Conservation (phyloP, 768 basidiomycete species). For the Lactifluus volemus region DNA sequence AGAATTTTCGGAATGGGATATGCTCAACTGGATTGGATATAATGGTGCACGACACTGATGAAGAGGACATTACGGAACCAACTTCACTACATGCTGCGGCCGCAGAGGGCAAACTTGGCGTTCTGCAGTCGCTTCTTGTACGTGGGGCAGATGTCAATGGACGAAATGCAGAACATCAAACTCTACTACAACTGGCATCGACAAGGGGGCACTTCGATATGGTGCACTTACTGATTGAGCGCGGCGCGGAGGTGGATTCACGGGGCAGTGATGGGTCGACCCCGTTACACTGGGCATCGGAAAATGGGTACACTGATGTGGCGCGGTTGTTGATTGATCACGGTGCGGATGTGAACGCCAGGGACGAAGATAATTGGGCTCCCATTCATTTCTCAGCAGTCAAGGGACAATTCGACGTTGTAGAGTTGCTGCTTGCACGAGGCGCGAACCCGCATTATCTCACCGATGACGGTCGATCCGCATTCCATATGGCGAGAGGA, state of each 20-base stretch:
- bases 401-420: neutral
- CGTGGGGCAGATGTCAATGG: no score
- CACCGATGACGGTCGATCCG: no score
- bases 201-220: neutral
- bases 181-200: no score
- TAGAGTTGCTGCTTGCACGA: neutral
- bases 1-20: neutral
- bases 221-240: neutral
- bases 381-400: constrained; percentile 1
- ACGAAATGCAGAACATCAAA: no score
- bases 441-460: no score
- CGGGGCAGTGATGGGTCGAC: neutral
- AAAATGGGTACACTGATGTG: neutral
- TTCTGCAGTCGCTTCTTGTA: no score
- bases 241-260: neutral
- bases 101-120: no score
- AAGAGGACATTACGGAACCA: neutral
- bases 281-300: neutral
- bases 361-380: neutral
- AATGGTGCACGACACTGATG: neutral
- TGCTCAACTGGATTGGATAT: neutral
- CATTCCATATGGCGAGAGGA: no score
- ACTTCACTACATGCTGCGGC: neutral
- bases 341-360: neutral
- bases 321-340: neutral